phyloP scores from a whole-genome alignment of 1,284 basidiomycete species.

The Malassezia sp. region DNA sequence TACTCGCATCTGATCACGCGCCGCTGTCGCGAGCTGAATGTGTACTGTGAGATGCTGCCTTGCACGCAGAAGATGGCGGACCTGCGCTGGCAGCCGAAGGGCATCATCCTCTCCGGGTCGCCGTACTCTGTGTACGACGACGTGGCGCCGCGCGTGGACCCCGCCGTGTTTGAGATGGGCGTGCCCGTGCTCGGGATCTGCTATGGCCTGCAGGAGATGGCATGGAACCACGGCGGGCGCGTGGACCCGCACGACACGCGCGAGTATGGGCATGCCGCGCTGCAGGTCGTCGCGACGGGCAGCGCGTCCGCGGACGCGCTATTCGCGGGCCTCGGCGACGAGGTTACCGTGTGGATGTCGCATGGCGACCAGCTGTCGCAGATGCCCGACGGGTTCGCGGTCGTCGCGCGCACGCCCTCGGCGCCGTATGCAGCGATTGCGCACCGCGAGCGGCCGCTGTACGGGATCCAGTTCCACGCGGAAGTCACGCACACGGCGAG shows the following conservation, averaged over 20 bases:
- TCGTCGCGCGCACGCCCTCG: constrained; percentile 73
- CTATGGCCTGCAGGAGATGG: constrained; percentile 98
- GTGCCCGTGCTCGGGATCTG: constrained; percentile 94
- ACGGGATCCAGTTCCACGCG: constrained; percentile 97
- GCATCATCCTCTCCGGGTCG: constrained; percentile 93
- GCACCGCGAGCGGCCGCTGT: constrained; percentile 78
- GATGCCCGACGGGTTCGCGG: constrained; percentile 71
- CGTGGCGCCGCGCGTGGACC: constrained; percentile 86
- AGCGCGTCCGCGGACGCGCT: constrained; percentile 56
- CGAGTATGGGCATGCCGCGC: constrained; percentile 84
- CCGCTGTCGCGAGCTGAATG: constrained; percentile 92
- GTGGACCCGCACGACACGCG: constrained; percentile 81
- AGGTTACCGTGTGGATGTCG: constrained; percentile 95
- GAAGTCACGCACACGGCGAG: constrained; percentile 90
- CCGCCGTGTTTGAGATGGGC: constrained; percentile 78
- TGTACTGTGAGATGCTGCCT: constrained; percentile 95
- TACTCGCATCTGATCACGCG: constrained; percentile 97
- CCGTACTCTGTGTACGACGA: constrained; percentile 95
- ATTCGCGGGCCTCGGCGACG: constrained; percentile 70
- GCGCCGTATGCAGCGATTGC: constrained; percentile 90
- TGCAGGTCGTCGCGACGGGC: constrained; percentile 64
- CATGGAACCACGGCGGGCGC: constrained; percentile 73
- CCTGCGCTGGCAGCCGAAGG: constrained; percentile 86
- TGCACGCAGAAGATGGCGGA: constrained; percentile 88
- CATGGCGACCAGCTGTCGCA: constrained; percentile 87